phyloP scores from a whole-genome alignment of 768 basidiomycete species.

The Xanthoconium purpureum region DNA sequence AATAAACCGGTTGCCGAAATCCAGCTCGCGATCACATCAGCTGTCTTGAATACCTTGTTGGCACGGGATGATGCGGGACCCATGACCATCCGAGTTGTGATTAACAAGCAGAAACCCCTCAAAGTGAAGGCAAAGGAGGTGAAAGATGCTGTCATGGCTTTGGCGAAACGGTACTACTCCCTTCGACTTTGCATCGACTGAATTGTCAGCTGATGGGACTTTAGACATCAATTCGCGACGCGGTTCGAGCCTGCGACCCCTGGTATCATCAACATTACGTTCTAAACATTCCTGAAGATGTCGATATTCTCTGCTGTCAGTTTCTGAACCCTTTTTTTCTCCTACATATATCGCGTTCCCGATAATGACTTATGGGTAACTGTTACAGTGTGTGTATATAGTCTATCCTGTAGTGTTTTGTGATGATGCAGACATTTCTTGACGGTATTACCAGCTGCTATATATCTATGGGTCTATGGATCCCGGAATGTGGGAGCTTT shows the following conservation, averaged over 20 bases:
- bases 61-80: constrained; percentile 15
- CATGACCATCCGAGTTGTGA: constrained; percentile 9
- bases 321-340: background rate
- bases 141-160: constrained; percentile 7
- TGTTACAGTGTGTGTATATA: constrained; percentile 7
- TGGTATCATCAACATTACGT: constrained; percentile 20
- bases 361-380: constrained; percentile 19
- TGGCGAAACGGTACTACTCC: constrained; percentile 16
- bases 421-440: constrained; percentile 9
- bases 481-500: background rate
- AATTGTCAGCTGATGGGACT: constrained; percentile 5
- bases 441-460: constrained; percentile 6
- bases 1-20: constrained; percentile 5
- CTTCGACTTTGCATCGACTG: background rate
- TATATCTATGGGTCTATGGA: constrained; percentile 5
- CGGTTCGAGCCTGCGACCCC: background rate
- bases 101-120: background rate
- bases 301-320: background rate
- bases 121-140: background rate
- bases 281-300: constrained; percentile 12
- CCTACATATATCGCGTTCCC: background rate
- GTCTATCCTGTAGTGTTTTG: constrained; percentile 11
- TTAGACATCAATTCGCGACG: constrained; percentile 19
- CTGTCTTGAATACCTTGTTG: constrained; percentile 9
- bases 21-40: constrained; percentile 1